A percentile compares a stretch with the other conserved stretches of the same genome.
Evolutionary conservation across 352 stramenopile genomes (phyloP).

Genomic region (Pythium periplocum): DNA sequence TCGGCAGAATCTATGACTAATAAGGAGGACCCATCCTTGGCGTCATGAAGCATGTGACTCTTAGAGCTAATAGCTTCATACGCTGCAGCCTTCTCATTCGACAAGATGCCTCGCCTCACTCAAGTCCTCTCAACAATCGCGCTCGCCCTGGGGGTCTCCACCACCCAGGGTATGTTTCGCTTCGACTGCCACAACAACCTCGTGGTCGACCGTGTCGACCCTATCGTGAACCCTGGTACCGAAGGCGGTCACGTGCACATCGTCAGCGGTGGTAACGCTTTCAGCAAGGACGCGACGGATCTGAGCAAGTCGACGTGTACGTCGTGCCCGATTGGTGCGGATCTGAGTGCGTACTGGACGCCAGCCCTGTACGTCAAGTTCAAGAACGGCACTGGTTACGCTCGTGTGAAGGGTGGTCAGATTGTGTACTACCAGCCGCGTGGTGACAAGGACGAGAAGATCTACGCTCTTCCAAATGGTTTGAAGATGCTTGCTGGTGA

Average conservation of each 20-base stretch:
- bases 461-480: constrained; percentile 35
- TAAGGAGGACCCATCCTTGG: too few species aligned
- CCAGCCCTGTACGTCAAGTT: constrained; percentile 45
- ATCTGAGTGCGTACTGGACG: constrained; percentile 49
- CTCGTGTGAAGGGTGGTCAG: constrained; percentile 42
- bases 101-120: not conserved
- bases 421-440: constrained; percentile 49
- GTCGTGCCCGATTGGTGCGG: constrained; percentile 38
- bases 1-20: too few species aligned
- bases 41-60: too few species aligned
- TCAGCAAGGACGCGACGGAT: constrained; percentile 27
- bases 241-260: constrained; percentile 30
- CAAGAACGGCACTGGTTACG: constrained; percentile 51
- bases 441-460: constrained; percentile 21
- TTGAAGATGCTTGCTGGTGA: constrained; percentile 49
- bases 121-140: not conserved
- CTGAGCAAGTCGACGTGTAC: constrained; percentile 43
- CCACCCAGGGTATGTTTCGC: constrained; percentile 13
- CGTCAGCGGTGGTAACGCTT: constrained; percentile 42
- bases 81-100: constrained; percentile 1
- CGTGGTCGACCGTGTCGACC: constrained; percentile 41
- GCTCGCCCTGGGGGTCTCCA: not conserved
- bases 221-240: constrained; percentile 27
- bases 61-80: too few species aligned
- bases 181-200: constrained; percentile 52